Percentiles rank a stretch among this genome's conserved stretches.
These are phyloP conservation scores for Xylaria digitata DNA, from an alignment of 2,329 filamentous ascomycete genomes.

Conservation along the genomic window DNA sequence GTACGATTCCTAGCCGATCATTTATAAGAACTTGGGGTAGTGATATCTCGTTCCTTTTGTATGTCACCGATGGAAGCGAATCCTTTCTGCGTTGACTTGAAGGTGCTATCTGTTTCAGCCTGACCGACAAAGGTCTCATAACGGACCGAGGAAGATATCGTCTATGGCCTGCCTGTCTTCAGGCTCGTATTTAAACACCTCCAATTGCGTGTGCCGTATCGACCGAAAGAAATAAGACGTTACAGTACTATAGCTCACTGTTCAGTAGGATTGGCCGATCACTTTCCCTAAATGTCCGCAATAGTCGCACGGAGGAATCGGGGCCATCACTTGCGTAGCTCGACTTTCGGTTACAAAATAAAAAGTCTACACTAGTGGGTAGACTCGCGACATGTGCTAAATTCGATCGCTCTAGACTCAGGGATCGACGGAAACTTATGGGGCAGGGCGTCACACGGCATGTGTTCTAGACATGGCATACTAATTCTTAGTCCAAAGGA, in stretches of 20 bases:
- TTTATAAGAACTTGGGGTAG: background rate
- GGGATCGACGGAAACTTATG: constrained; percentile 32
- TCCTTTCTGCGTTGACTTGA: no score
- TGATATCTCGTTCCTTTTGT: background rate
- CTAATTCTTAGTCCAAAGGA: constrained; percentile 8
- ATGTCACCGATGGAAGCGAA: no score
- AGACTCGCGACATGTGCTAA: constrained; percentile 23
- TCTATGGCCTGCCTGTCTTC: background rate
- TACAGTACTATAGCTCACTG: background rate
- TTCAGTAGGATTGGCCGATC: constrained; percentile 18
- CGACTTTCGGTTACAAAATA: constrained; percentile 19
- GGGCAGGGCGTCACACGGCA: constrained; percentile 36
- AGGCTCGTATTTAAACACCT: constrained; percentile 2
- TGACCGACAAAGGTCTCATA: background rate
- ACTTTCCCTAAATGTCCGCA: constrained; percentile 27
- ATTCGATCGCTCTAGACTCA: constrained; percentile 39
- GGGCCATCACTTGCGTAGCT: constrained; percentile 21
- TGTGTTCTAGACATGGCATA: constrained; percentile 30
- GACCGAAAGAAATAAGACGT: constrained; percentile 12
- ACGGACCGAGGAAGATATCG: constrained; percentile 1
- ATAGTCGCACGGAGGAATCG: constrained; percentile 19
- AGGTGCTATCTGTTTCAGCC: background rate
- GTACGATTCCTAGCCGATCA: background rate
- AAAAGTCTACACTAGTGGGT: constrained; percentile 16
- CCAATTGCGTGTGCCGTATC: constrained; percentile 9